These are phyloP conservation scores for Auricularia sp. DNA, from an alignment of 768 basidiomycete genomes.

Conservation along the genomic window DNA sequence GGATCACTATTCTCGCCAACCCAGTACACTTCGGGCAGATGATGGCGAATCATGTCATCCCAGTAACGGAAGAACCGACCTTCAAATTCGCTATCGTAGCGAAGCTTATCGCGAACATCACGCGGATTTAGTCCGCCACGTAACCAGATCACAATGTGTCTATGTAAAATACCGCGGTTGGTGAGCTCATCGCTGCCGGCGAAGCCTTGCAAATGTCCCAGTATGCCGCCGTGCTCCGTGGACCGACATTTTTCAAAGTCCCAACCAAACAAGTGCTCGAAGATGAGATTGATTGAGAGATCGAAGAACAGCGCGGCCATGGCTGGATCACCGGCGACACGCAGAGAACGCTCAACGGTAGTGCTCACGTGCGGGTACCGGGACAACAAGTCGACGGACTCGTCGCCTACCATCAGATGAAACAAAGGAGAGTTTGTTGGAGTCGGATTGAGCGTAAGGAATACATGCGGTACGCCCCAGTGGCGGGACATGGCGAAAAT, in stretches of 20 bases:
- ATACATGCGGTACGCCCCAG: conserved; percentile 22
- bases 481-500: conserved; percentile 21
- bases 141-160: conserved; percentile 25
- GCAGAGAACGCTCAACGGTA: conserved; percentile 13
- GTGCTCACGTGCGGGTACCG: conserved; percentile 15
- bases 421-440: conserved; percentile 19
- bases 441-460: conserved; percentile 20
- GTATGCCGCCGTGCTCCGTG: conserved; percentile 17
- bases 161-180: conserved; percentile 21
- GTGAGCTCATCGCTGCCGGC: conserved; percentile 23
- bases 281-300: conserved; percentile 16
- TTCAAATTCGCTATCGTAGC: conserved; percentile 11
- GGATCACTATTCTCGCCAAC: conserved; percentile 16
- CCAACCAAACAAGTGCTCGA: conserved; percentile 22
- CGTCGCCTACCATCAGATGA: conserved; percentile 22
- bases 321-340: conserved; percentile 25
- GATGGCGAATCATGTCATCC: conserved; percentile 24
- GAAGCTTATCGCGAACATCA: conserved; percentile 18
- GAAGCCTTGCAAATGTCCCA: conserved; percentile 23
- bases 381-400: conserved; percentile 1
- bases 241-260: conserved; percentile 12
- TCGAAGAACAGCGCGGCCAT: conserved; percentile 27
- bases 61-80: conserved; percentile 23
- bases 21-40: conserved; percentile 19
- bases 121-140: conserved; percentile 23